Conservation (phyloP, 164 flowering plant genomes). For the Vitis rotundifolia region DNA sequence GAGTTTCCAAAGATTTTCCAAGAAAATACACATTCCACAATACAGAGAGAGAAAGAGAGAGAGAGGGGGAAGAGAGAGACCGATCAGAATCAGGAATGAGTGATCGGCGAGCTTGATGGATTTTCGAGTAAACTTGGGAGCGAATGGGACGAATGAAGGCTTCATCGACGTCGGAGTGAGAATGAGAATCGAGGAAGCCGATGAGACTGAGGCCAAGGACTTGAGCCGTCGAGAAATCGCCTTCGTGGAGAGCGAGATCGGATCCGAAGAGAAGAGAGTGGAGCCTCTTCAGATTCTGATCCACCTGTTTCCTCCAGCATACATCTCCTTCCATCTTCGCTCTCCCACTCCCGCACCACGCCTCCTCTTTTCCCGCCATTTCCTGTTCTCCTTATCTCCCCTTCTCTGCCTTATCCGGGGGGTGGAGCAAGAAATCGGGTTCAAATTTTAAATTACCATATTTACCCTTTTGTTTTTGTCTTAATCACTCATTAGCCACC, state of each 20-base stretch:
- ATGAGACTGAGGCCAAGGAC: conserved; percentile 71
- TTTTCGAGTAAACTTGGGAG: conserved; percentile 50
- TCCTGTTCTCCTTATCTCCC: conserved; percentile 4
- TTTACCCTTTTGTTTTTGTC: too few species aligned
- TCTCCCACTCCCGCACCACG: conserved; percentile 2
- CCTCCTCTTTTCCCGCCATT: conserved; percentile 32
- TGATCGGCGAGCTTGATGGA: conserved; percentile 55
- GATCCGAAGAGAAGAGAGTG: conserved; percentile 86
- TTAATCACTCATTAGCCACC: too few species aligned
- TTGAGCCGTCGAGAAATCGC: conserved; percentile 70
- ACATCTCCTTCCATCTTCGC: conserved; percentile 7
- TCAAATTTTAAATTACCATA: too few species aligned
- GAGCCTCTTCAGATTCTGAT: conserved; percentile 69
- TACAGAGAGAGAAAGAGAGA: not conserved
- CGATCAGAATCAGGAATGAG: conserved; percentile 75
- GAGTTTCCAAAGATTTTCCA: not conserved
- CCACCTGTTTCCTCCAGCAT: conserved; percentile 79
- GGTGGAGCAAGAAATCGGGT: too few species aligned
- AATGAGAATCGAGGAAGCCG: conserved; percentile 86
- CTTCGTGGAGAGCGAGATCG: conserved; percentile 60
- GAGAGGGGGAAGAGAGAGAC: conserved; percentile 25
- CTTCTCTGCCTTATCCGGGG: too few species aligned
- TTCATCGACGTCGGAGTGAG: conserved; percentile 49
- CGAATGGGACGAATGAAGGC: conserved; percentile 66
- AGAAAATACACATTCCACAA: too few species aligned